A percentile compares a stretch with the other conserved stretches of the same genome.
phyloP scores from a whole-genome alignment of 805 yeast species.

The Sugiyamaella boreocaroliniensis region DNA sequence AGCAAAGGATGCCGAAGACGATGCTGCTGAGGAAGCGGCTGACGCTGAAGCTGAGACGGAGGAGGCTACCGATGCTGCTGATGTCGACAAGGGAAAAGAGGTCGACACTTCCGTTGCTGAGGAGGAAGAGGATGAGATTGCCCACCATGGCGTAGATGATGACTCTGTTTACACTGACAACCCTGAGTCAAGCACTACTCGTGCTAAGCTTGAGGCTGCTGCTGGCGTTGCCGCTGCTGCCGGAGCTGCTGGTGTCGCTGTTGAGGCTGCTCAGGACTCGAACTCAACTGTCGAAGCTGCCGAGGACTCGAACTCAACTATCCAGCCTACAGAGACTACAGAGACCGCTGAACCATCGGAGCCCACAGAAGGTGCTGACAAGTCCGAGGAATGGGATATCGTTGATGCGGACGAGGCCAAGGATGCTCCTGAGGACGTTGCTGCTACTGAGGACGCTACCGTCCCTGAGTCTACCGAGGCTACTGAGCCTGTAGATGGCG shows the following conservation, averaged over 20 bases:
- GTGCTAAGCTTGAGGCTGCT: background rate
- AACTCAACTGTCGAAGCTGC: slow-evolving; percentile 21
- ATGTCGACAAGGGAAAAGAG: background rate
- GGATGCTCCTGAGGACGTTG: slow-evolving; percentile 4
- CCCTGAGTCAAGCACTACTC: slow-evolving; percentile 11
- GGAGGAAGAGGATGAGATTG: slow-evolving; percentile 3
- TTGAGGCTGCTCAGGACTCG: slow-evolving; percentile 19
- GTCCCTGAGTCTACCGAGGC: background rate
- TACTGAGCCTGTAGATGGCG: background rate
- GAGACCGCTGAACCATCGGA: background rate
- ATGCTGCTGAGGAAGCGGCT: background rate
- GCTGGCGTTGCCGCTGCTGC: slow-evolving; percentile 9
- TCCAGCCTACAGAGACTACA: background rate
- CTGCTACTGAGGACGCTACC: background rate
- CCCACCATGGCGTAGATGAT: slow-evolving; percentile 31
- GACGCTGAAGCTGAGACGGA: slow-evolving; percentile 9
- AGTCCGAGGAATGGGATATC: slow-evolving; percentile 1
- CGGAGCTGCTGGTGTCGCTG: slow-evolving; percentile 9
- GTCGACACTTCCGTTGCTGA: background rate
- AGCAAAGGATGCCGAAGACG: slow-evolving; percentile 7
- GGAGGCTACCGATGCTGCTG: slow-evolving; percentile 15
- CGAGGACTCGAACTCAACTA: slow-evolving; percentile 9
- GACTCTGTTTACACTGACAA: slow-evolving; percentile 22
- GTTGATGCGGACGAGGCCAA: slow-evolving; percentile 10
- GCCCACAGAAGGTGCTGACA: background rate